Evolutionary conservation across 2,329 filamentous ascomycete genomes (phyloP), one percentile per base, ranked within the genome.

Genomic region (Stagonosporopsis rhizophila): DNA sequence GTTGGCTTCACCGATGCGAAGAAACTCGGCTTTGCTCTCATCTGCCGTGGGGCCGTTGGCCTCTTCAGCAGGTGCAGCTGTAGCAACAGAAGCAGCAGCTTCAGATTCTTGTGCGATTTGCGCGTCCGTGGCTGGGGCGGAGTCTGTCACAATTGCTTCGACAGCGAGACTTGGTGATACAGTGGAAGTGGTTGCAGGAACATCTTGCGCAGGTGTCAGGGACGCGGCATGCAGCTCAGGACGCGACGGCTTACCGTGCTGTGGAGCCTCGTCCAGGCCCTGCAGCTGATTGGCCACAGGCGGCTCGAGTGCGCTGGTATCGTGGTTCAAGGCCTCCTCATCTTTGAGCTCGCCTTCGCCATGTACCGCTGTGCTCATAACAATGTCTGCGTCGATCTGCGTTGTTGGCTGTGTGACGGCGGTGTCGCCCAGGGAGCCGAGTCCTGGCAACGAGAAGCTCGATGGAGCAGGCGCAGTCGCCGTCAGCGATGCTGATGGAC

Each of bases 1-100:
- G 62, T 80, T 80, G 11, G 75, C 77, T 48, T 77, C 73, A 15
- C 76, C 80, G 11, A 77, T 78, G 44, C 73, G 74, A 55, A 80
- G 64, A 58, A 82, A 82, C 20, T 80, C 80, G 35, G 70, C 67
- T 49, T 73, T 73, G 60, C 62, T 63, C 42, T 72, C 67, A 40
- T 68, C 62, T 50, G 55, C 61, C 34, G 56, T 58, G n/a, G 58
- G 47, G 17, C 50, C 57, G 20, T 54, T 51, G 37, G 49, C 41
- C 40, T 50, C 44, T 22, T 51, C 38, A 27, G 59, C 49, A 34
- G 60, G 47, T 38, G 52, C 45, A 35, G 60, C 59, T 38, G 49
- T 34, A 28, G 37, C 41, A 44, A 47, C 44, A 37, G 58, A 55
- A n/a, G 60, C 59, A 41, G 49, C 37, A 28, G 37, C 41, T 44